phyloP scores from a whole-genome alignment of 306 rosid genomes.

The Vicia faba region DNA sequence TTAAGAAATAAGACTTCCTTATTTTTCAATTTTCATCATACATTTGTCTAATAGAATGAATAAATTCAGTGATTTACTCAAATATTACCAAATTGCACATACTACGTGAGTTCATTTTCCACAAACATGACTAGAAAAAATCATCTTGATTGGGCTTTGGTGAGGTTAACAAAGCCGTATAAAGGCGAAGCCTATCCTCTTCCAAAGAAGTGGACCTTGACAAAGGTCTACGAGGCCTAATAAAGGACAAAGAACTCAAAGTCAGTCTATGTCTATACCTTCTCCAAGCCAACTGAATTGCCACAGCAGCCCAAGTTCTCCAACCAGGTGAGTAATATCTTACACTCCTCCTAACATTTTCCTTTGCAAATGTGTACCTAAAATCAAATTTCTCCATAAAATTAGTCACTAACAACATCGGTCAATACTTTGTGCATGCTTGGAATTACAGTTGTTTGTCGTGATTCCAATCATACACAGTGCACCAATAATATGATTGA shows the following conservation, averaged over 20 bases:
- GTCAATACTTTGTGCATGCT: too few relatives aligned
- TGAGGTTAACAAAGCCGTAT: conserved; percentile 84
- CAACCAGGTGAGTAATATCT: conserved; percentile 94
- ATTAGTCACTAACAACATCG: too few relatives aligned
- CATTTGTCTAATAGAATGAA: too few relatives aligned
- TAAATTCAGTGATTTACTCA: background rate
- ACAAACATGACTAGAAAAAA: conserved; percentile 31
- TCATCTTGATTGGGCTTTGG: conserved; percentile 89
- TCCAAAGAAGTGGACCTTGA: conserved; percentile 77
- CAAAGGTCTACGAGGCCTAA: conserved; percentile 77
- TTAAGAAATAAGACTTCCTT: too few relatives aligned
- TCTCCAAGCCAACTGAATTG: conserved; percentile 91
- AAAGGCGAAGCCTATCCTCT: conserved; percentile 84
- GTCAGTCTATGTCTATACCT: conserved; percentile 72
- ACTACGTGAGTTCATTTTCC: background rate
- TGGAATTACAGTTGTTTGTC: too few relatives aligned
- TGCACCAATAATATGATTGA: background rate
- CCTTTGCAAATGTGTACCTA: conserved; percentile 85
- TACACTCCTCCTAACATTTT: conserved; percentile 85
- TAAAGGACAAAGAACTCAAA: conserved; percentile 69
- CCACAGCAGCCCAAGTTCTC: conserved; percentile 98
- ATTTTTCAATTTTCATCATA: too few relatives aligned
- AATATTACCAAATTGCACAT: background rate
- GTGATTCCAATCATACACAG: too few relatives aligned
- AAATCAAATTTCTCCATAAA: conserved; percentile 42